Conservation (phyloP, 2,329 filamentous ascomycete genomes). For the Claviceps humidiphila region DNA sequence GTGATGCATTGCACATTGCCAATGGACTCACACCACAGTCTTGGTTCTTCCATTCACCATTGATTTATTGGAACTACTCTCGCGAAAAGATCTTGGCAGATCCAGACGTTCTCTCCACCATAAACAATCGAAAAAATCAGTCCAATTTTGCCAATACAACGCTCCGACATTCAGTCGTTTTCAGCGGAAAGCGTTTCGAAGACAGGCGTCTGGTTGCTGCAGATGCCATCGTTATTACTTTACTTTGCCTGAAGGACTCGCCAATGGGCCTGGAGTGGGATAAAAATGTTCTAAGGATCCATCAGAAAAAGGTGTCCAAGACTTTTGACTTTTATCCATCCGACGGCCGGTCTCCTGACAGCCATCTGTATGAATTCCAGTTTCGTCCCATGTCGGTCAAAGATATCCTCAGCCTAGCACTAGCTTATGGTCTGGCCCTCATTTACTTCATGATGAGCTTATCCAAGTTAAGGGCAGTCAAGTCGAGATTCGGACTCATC, state of each 20-base stretch:
- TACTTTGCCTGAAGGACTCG: constrained; percentile 55
- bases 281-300: constrained; percentile 39
- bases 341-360: constrained; percentile 38
- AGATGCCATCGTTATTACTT: constrained; percentile 65
- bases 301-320: constrained; percentile 32
- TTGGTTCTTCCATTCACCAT: constrained; percentile 72
- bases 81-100: constrained; percentile 44
- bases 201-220: constrained; percentile 55
- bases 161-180: constrained; percentile 64
- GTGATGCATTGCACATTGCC: constrained; percentile 43
- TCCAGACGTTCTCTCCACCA: constrained; percentile 49
- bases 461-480: constrained; percentile 58
- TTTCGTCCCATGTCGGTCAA: constrained; percentile 58
- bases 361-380: constrained; percentile 63
- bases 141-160: constrained; percentile 60
- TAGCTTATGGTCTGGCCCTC: constrained; percentile 51
- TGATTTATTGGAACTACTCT: constrained; percentile 71
- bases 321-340: constrained; percentile 54
- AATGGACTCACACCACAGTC: constrained; percentile 48
- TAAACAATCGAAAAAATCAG: constrained; percentile 50
- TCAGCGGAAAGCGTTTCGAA: constrained; percentile 67
- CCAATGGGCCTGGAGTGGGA: constrained; percentile 55
- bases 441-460: constrained; percentile 55
- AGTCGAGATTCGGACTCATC: constrained; percentile 60
- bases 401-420: constrained; percentile 49